A percentile compares a stretch with the other conserved stretches of the same genome.
Evolutionary conservation across 257 asterid species (phyloP).

Genomic region (Solanum paucissectum): DNA sequence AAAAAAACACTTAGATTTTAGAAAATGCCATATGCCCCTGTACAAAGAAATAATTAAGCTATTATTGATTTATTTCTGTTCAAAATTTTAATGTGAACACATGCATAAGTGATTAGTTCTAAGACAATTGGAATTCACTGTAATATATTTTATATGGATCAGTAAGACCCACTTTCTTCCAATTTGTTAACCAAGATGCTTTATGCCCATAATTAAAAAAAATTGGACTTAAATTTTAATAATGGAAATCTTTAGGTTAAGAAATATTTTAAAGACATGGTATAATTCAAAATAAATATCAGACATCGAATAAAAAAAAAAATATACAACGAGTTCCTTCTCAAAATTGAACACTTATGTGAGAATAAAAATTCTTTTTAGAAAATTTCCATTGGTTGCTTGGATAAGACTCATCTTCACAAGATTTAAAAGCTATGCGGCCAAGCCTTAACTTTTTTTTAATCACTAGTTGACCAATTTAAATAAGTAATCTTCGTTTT

Average conservation of each 20-base stretch:
- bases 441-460: neutral
- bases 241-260: neutral
- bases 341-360: neutral
- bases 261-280: neutral
- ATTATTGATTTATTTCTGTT: neutral
- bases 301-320: neutral
- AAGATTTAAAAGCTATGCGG: neutral
- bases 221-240: too few relatives aligned
- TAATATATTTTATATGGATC: too few relatives aligned
- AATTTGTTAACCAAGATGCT: neutral
- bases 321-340: neutral
- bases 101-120: neutral
- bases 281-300: neutral
- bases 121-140: neutral
- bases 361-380: neutral
- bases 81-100: neutral
- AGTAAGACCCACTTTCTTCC: neutral
- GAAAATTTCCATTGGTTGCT: neutral
- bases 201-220: neutral
- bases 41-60: neutral
- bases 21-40: neutral
- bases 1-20: neutral
- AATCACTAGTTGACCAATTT: neutral
- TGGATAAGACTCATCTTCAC: neutral
- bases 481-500: neutral